Conservation (phyloP, 1,284 basidiomycete genomes). For the Malassezia furfur region DNA sequence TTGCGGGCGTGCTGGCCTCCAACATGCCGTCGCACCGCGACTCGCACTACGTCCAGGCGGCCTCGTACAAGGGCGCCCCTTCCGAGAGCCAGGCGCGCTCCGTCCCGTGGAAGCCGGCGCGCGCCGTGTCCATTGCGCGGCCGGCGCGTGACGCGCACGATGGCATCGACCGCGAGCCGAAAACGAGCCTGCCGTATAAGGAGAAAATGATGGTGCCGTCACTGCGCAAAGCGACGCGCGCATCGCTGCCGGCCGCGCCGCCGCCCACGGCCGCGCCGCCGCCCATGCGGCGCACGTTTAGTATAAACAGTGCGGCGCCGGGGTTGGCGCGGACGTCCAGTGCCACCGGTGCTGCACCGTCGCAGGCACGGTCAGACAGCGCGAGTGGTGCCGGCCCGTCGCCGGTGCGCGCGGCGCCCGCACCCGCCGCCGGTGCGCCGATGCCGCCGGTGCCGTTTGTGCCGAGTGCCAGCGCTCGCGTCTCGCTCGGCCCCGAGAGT, state of each 20-base stretch:
- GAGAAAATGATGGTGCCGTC: conserved; percentile 44
- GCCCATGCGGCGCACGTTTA: no score
- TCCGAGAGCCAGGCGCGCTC: background rate
- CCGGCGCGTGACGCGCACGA: conserved; percentile 7
- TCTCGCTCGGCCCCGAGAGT: conserved; percentile 24
- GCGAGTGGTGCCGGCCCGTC: background rate
- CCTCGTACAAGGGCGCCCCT: background rate
- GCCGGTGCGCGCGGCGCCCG: background rate
- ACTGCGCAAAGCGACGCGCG: conserved; percentile 26
- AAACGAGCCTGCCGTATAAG: conserved; percentile 44
- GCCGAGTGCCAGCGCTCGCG: conserved; percentile 20
- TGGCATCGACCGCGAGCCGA: conserved; percentile 42
- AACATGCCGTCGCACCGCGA: conserved; percentile 40
- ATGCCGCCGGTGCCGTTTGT: conserved; percentile 36
- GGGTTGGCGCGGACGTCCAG: no score
- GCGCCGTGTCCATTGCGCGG: conserved; percentile 5
- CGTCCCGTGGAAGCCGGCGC: background rate
- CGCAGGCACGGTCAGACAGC: background rate
- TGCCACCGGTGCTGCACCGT: no score
- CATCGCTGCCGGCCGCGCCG: background rate
- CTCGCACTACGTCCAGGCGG: conserved; percentile 3
- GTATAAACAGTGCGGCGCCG: no score
- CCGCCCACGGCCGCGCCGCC: background rate
- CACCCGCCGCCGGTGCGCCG: no score
- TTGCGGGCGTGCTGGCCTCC: conserved; percentile 36